phyloP scores from a whole-genome alignment of 129 eudicot species.

The Chrysanthemum lavandulifolium region DNA sequence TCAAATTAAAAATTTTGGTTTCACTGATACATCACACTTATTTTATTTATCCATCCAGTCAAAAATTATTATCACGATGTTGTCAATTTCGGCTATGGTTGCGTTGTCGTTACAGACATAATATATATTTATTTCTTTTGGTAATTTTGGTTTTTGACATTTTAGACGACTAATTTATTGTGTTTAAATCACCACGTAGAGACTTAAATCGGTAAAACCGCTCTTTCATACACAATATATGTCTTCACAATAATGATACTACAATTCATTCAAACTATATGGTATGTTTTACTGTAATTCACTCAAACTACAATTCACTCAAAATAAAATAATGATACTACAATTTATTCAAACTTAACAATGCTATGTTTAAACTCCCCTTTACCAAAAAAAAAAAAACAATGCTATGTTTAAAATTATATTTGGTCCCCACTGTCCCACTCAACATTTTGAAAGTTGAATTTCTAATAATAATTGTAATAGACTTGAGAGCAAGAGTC shows the following conservation, averaged over 20 bases:
- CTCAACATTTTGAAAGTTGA: slow-evolving; percentile 15
- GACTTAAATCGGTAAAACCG: too few relatives aligned
- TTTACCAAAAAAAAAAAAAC: too few relatives aligned
- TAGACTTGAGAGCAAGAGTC: slow-evolving; percentile 11
- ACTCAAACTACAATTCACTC: too few relatives aligned
- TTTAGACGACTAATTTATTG: too few relatives aligned
- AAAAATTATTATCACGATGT: too few relatives aligned
- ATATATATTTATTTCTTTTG: not conserved
- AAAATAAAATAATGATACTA: not conserved
- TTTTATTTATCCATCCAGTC: too few relatives aligned
- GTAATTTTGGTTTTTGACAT: too few relatives aligned
- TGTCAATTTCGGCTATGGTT: not conserved
- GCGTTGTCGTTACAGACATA: not conserved
- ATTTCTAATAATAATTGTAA: not conserved
- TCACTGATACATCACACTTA: too few relatives aligned
- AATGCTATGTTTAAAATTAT: not conserved
- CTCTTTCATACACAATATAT: not conserved
- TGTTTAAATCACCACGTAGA: too few relatives aligned
- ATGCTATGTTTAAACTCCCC: too few relatives aligned
- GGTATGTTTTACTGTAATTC: too few relatives aligned
- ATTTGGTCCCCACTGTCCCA: slow-evolving; percentile 29
- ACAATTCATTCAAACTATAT: not conserved
- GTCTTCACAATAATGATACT: not conserved
- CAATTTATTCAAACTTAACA: not conserved
- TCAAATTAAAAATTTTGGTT: too few relatives aligned